These are phyloP conservation scores for Perkinsus chesapeaki DNA, from an alignment of 169 alveolate species.

Conservation along the genomic window DNA sequence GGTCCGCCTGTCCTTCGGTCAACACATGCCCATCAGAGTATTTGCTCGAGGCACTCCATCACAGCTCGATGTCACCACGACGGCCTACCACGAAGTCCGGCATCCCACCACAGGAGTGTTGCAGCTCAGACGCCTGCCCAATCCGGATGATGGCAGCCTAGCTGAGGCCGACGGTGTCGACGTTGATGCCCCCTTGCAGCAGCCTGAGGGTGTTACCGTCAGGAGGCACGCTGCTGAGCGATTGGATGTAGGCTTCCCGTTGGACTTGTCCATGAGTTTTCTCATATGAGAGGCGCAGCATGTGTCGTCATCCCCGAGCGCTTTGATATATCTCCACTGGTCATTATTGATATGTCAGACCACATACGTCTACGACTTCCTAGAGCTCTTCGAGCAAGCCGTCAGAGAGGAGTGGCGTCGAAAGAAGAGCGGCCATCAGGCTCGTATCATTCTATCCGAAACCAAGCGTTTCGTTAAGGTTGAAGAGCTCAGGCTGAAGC, in stretches of 20 bases:
- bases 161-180: neutral
- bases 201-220: neutral
- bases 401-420: slow-evolving; percentile 19
- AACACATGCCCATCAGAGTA: neutral
- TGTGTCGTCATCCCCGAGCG: too few species aligned
- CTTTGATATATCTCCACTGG: neutral
- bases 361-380: slow-evolving; percentile 25
- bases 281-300: too few species aligned
- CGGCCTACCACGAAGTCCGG: neutral
- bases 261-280: too few species aligned
- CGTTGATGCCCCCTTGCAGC: neutral
- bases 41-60: neutral
- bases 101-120: neutral
- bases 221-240: neutral
- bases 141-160: neutral
- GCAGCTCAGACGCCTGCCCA: neutral
- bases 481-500: neutral
- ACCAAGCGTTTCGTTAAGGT: neutral
- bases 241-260: neutral
- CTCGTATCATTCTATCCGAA: neutral
- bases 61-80: neutral
- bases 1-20: neutral
- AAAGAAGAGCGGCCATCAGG: neutral
- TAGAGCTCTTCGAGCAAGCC: slow-evolving; percentile 32
- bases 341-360: neutral